Conservation (phyloP, 78 protist genomes). For the Dictyostelium brefeldianum region DNA sequence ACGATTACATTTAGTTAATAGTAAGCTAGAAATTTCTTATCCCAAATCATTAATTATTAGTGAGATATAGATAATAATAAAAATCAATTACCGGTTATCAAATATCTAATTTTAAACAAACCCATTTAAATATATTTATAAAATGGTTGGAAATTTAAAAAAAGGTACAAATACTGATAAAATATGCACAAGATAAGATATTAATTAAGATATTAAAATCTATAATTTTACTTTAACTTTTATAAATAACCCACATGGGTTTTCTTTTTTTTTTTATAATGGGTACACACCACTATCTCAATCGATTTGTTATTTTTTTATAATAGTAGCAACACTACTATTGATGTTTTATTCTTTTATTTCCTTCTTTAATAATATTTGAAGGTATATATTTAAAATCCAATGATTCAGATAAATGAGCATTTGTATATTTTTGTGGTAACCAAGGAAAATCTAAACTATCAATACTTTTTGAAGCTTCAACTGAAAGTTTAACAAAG, state of each 20-base stretch:
- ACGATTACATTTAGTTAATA: too few species aligned
- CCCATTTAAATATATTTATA: too few species aligned
- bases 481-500: not conserved
- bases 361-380: constrained; percentile 12
- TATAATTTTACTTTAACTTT: not conserved
- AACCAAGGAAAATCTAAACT: constrained; percentile 38
- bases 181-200: too few species aligned
- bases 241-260: not conserved
- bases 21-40: too few species aligned
- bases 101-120: too few species aligned
- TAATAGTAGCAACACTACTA: not conserved
- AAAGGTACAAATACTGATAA: too few species aligned
- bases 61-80: too few species aligned
- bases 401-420: not conserved
- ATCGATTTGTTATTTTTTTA: not conserved
- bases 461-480: not conserved
- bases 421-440: not conserved
- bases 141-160: too few species aligned
- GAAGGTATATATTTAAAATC: constrained; percentile 3
- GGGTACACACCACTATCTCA: too few species aligned
- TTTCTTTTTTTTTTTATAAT: not conserved
- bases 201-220: not conserved
- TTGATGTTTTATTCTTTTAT: not conserved
- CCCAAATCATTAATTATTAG: too few species aligned
- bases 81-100: too few species aligned